Base-by-base conservation (phyloP, 441 rosid species). In the Gossypium gossypioides region DNA sequence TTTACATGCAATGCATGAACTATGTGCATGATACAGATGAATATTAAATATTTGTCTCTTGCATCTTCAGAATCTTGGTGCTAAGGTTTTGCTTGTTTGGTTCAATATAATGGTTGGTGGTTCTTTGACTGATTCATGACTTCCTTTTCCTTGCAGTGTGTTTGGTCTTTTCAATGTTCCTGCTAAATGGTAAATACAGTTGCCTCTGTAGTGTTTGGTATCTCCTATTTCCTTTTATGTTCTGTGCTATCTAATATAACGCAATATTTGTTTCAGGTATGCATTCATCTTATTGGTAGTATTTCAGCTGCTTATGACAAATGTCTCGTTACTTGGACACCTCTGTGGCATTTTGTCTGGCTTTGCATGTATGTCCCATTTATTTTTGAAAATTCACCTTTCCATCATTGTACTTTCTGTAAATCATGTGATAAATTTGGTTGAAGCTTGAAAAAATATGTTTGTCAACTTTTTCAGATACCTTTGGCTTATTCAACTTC, bases 141-240 rank as follows among this genome's bases (percentile, higher is more conserved):
- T 61, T 73, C 71, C 16, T 72, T 70, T 80, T 44, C 58, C 68
- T 80, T 86, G 93, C 90, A 92, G 97, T 80, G 86, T 94, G 74
- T 90, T 94, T 84, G 99, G 99, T 72, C 97, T 92, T 82, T 90
- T 94, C 80, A 92, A 90, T 68, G 94, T 94, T 66, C 97, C 97
- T 3, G 90, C 97, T 71, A 87, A 90, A 79, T 85, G 90, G 99
- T 90, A 89, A 82, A 73, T 73, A 48, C 29, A 27, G 15, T 76
- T 44, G 65, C 46, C 76, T 77, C 40, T 32, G 21, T 52, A 52
- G 25, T 48, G 40, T 64, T 57, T 46, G 57, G 65, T 19, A 25
- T 64, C 68, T 21, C 57, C 60, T 16, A 62, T 15, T 64, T 29
- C 74, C 75, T 74, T 69, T 65, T 34, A 22, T 55, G 50, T 34